Percentiles rank a stretch among this genome's conserved stretches.
Conservation (phyloP, 192 early-diverging fungal species). For the Irineochytrium annulatum region DNA sequence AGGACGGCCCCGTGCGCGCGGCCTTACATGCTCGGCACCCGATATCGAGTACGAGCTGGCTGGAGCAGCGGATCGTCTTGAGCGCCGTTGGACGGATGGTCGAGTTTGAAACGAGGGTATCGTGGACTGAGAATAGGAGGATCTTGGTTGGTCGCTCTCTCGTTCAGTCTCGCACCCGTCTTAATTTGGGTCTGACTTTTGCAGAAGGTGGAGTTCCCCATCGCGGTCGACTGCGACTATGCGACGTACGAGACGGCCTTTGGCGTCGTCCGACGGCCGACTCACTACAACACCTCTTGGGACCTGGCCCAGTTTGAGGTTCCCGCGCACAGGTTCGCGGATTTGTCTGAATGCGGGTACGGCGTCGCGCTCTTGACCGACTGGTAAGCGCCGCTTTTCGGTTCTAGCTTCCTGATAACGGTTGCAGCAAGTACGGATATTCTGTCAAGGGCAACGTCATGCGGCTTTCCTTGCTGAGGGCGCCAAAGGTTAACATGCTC, state of each 20-base stretch:
- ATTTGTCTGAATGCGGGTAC: slow-evolving; percentile 89
- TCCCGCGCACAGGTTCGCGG: slow-evolving; percentile 93
- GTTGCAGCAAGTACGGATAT: slow-evolving; percentile 84
- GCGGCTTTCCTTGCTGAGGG: slow-evolving; percentile 74
- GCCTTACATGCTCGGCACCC: slow-evolving; percentile 61
- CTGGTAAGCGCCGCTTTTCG: slow-evolving; percentile 21
- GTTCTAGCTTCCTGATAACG: not conserved
- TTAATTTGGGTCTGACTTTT: slow-evolving; percentile 4
- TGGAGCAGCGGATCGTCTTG: slow-evolving; percentile 74
- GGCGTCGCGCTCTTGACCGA: slow-evolving; percentile 93
- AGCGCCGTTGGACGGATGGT: slow-evolving; percentile 63
- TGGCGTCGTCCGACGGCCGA: slow-evolving; percentile 82
- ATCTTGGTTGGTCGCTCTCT: slow-evolving; percentile 53
- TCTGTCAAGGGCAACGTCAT: slow-evolving; percentile 76
- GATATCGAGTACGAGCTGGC: slow-evolving; percentile 60
- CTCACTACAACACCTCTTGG: slow-evolving; percentile 90
- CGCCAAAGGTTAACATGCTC: slow-evolving; percentile 64
- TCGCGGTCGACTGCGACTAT: slow-evolving; percentile 73
- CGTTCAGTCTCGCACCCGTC: not conserved
- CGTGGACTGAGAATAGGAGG: slow-evolving; percentile 87
- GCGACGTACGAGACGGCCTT: slow-evolving; percentile 94
- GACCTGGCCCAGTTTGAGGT: slow-evolving; percentile 92
- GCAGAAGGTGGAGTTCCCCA: slow-evolving; percentile 85
- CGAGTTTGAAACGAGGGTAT: slow-evolving; percentile 81
- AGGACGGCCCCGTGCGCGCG: slow-evolving; percentile 74